phyloP scores from a whole-genome alignment of 164 flowering plant genomes.

The Nymphaea thermarum region DNA sequence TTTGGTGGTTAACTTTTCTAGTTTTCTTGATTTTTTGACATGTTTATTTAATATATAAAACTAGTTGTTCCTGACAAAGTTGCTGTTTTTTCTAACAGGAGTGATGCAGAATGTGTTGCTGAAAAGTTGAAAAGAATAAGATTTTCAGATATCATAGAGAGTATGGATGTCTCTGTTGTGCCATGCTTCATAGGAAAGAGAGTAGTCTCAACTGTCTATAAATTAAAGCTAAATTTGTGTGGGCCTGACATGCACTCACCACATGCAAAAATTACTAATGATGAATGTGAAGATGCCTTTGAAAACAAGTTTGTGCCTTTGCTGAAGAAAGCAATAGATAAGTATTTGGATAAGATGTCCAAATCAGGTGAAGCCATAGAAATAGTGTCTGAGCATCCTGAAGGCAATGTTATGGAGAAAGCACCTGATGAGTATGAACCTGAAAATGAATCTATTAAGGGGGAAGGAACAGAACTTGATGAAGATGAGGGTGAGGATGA shows the following conservation, averaged over 20 bases:
- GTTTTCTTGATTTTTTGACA: background rate
- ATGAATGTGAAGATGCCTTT: slow-evolving; percentile 39
- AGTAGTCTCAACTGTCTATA: slow-evolving; percentile 36
- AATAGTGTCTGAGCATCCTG: background rate
- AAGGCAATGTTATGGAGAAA: background rate
- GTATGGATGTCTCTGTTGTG: slow-evolving; percentile 47
- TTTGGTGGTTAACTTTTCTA: no score
- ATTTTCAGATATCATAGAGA: slow-evolving; percentile 68
- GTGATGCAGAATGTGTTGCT: slow-evolving; percentile 53
- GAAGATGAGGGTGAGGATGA: slow-evolving; percentile 41
- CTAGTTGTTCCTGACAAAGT: background rate
- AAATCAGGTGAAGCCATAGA: background rate
- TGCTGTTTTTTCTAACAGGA: slow-evolving; percentile 25
- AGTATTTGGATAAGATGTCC: slow-evolving; percentile 32
- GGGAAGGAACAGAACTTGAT: slow-evolving; percentile 17
- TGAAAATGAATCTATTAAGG: slow-evolving; percentile 3
- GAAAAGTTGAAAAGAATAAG: slow-evolving; percentile 54
- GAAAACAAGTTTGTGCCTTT: slow-evolving; percentile 24
- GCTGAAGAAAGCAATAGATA: slow-evolving; percentile 55
- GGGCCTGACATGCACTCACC: slow-evolving; percentile 34
- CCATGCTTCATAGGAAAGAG: slow-evolving; percentile 25
- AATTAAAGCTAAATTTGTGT: slow-evolving; percentile 51
- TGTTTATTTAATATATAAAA: background rate
- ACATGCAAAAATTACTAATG: slow-evolving; percentile 23
- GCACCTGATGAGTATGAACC: slow-evolving; percentile 24